Evolutionary conservation across 1,284 basidiomycete species (phyloP).

Genomic region (Lentinus polychrous): DNA sequence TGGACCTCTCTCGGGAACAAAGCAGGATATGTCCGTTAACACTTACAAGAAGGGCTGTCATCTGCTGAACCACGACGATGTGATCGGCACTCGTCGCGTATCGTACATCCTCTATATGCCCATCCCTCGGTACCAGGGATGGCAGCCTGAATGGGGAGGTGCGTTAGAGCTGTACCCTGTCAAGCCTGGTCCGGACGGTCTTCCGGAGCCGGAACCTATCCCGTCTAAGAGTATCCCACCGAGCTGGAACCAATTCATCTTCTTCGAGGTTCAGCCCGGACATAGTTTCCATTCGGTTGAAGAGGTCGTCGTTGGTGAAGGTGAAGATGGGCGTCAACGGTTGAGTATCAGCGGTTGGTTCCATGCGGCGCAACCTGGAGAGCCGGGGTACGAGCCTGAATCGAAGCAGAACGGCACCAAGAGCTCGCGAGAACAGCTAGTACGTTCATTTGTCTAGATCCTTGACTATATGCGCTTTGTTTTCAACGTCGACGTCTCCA

Average conservation of each 20-base stretch:
- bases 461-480: not conserved
- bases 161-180: slow-evolving; percentile 93
- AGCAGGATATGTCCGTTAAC: slow-evolving; percentile 95
- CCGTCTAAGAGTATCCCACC: slow-evolving; percentile 67
- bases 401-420: slow-evolving; percentile 35
- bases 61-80: slow-evolving; percentile 96
- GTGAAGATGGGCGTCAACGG: slow-evolving; percentile 62
- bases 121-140: slow-evolving; percentile 63
- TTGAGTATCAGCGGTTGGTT: slow-evolving; percentile 97
- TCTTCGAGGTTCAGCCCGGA: slow-evolving; percentile 89
- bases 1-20: slow-evolving; percentile 85
- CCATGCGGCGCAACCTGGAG: slow-evolving; percentile 86
- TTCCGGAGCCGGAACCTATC: slow-evolving; percentile 54
- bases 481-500: slow-evolving; percentile 17
- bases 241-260: slow-evolving; percentile 95
- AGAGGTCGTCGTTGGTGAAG: slow-evolving; percentile 82
- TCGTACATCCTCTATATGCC: slow-evolving; percentile 99
- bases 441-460: slow-evolving; percentile 43
- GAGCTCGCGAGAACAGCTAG: slow-evolving; percentile 77
- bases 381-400: slow-evolving; percentile 75
- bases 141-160: slow-evolving; percentile 86
- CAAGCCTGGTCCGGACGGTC: slow-evolving; percentile 37
- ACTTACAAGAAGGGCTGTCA: slow-evolving; percentile 90
- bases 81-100: slow-evolving; percentile 91
- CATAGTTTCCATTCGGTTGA: slow-evolving; percentile 96